phyloP scores from a whole-genome alignment of 495 filamentous ascomycete species.

The Cercophora samala region DNA sequence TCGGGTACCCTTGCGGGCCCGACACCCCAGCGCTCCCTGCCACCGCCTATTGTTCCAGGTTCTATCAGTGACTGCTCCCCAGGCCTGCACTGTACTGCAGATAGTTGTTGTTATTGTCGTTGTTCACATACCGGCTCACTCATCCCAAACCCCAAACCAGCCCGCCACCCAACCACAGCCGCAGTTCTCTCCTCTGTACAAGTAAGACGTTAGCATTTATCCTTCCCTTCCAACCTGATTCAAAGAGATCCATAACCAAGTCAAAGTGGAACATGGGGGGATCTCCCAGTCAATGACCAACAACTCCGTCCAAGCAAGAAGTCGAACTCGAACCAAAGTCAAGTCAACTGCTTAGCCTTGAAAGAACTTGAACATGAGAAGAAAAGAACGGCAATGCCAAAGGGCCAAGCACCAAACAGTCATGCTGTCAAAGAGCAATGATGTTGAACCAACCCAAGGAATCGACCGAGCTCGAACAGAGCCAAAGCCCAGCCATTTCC shows the following conservation, averaged over 20 bases:
- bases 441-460: neutral
- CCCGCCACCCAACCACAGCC: neutral
- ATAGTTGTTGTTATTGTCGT: too few relatives aligned
- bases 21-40: neutral
- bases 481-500: neutral
- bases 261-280: neutral
- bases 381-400: neutral
- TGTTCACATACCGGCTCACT: neutral
- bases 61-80: neutral
- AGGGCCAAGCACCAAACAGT: neutral
- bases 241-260: too few relatives aligned
- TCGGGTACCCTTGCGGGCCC: neutral
- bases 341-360: neutral
- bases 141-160: neutral
- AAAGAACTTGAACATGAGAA: neutral
- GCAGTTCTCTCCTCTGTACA: neutral
- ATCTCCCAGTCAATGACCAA: neutral
- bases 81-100: neutral
- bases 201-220: neutral
- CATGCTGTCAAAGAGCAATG: neutral
- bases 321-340: neutral
- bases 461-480: neutral
- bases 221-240: too few relatives aligned
- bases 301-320: neutral
- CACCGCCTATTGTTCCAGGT: neutral